Conservation (phyloP, 2,329 filamentous ascomycete species). For the Lasiodiplodia sp. region DNA sequence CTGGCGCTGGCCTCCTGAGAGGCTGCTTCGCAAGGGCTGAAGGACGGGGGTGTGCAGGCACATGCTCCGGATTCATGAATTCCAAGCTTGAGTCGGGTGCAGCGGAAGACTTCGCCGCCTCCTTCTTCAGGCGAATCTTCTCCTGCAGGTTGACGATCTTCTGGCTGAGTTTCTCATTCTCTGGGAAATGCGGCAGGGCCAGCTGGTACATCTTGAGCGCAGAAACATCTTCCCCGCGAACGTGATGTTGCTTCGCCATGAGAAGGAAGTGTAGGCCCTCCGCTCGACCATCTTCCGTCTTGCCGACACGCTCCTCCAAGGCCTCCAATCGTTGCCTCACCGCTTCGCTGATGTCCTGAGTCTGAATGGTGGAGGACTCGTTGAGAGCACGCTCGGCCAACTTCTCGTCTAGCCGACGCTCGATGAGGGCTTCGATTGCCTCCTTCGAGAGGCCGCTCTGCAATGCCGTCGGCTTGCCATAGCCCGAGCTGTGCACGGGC, state of each 20-base stretch:
- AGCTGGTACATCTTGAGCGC: constrained; percentile 87
- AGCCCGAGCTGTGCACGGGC: constrained; percentile 35
- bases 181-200: constrained; percentile 84
- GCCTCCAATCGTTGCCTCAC: constrained; percentile 83
- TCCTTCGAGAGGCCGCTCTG: constrained; percentile 59
- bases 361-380: constrained; percentile 47
- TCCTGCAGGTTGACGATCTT: constrained; percentile 65
- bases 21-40: constrained; percentile 30
- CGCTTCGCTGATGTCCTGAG: constrained; percentile 50
- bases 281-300: constrained; percentile 72
- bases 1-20: constrained; percentile 30
- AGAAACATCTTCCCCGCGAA: constrained; percentile 77
- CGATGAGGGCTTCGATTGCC: constrained; percentile 88
- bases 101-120: constrained; percentile 34
- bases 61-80: neutral
- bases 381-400: constrained; percentile 75
- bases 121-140: constrained; percentile 53
- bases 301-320: constrained; percentile 84
- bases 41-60: neutral
- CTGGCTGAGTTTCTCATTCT: constrained; percentile 74
- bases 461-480: constrained; percentile 44
- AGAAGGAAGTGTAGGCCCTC: constrained; percentile 86
- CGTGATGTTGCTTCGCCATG: constrained; percentile 91
- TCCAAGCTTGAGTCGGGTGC: neutral
- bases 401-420: constrained; percentile 89